These are phyloP conservation scores for Passiflora organensis DNA, from an alignment of 345 rosid species.

Conservation along the genomic window DNA sequence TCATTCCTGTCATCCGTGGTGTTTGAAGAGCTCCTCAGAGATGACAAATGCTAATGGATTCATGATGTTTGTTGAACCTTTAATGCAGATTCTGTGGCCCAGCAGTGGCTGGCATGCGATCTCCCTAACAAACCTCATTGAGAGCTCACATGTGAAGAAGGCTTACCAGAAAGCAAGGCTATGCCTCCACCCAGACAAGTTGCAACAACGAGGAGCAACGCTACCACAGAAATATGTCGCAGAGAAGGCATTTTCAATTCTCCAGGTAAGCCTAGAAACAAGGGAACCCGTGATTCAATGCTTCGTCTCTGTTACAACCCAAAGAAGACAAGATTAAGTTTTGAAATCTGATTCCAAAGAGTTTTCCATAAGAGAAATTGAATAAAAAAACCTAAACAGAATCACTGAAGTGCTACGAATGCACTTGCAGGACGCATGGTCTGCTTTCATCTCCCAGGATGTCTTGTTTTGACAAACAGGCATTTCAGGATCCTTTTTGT, in stretches of 20 bases:
- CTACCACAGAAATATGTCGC: conserved; percentile 63
- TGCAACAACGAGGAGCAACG: conserved; percentile 83
- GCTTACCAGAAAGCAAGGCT: conserved; percentile 90
- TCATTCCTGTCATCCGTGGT: background rate
- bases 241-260: conserved; percentile 61
- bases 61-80: background rate
- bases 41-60: background rate
- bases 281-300: too few relatives aligned
- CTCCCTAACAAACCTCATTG: conserved; percentile 50
- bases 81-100: conserved; percentile 67
- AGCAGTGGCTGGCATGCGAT: conserved; percentile 64
- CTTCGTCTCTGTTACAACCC: too few relatives aligned
- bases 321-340: too few relatives aligned
- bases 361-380: too few relatives aligned
- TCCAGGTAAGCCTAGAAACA: conserved; percentile 82
- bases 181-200: conserved; percentile 90
- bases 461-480: conserved; percentile 22
- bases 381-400: too few relatives aligned
- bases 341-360: background rate
- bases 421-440: conserved; percentile 66
- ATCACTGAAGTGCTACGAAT: background rate
- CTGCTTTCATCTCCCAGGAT: conserved; percentile 53
- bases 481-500: background rate
- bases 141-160: conserved; percentile 74
- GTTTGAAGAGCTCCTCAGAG: background rate